Evolutionary conservation across 2,329 filamentous ascomycete genomes (phyloP), one percentile per base, ranked within the genome.

Genomic region (Didymosphaeria variabile): DNA sequence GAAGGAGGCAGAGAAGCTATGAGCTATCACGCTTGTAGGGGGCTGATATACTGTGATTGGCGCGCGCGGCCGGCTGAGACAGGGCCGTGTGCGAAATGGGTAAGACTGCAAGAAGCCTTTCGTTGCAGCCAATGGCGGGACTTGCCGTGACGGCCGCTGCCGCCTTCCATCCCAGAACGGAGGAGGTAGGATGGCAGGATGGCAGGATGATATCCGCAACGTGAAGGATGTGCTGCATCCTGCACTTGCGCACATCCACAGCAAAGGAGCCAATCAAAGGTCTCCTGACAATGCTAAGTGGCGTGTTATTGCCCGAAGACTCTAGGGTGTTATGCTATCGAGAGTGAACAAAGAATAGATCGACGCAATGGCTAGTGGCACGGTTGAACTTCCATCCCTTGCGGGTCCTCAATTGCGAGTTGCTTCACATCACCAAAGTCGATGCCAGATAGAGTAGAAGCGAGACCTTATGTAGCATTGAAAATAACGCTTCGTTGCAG

Each of bases 51-150:
- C n/a, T n/a, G n/a, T 36, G 32, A 36, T 10, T 5, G 32, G 32
- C 32, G 13, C 32, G 32, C 32, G 32, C 44, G 12, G 44, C 44
- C 44, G 19, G 44, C 19, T 46, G 19, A 46, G 44, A 21, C 44
- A 36, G 34, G 10, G 44, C 23, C 44, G 44, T 46, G 44, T 46
- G 44, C 44, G 44, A 23, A 46, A 3, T 46, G n/a, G 44, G 44
- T 23, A 46, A 21, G 19, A 46, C 44, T 46, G 44, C 44, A 46
- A 26, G 44, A 46, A 26, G 44, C 44, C n/a, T 46, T 46, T 46
- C 44, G n/a, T 46, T 46, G 44, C 19, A 46, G 44, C 44, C 44
- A 46, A 46, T 46, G 19, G 44, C 44, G 44, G 44, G 44, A 46
- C 44, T 46, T 46, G 44, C 44, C 44, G 44, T 46, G 17, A 46